A percentile compares a stretch with the other conserved stretches of the same genome.
Conservation (phyloP, 495 filamentous ascomycete species). For the Penicillium bialowiezense region DNA sequence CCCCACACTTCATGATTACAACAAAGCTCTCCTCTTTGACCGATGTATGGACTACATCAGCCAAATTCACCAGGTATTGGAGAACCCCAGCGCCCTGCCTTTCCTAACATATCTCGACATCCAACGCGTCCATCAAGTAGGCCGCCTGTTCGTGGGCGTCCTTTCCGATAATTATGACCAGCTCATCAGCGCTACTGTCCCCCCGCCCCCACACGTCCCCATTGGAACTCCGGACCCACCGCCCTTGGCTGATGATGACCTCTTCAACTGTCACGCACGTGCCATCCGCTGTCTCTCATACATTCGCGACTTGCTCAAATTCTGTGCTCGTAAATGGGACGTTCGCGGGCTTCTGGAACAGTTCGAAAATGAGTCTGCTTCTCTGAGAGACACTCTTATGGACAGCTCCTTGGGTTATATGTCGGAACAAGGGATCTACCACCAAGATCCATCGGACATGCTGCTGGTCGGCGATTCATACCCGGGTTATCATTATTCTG, state of each 20-base stretch:
- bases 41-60: constrained; percentile 67
- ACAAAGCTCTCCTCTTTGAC: constrained; percentile 75
- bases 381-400: constrained; percentile 12
- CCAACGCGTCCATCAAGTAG: constrained; percentile 37
- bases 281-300: constrained; percentile 34
- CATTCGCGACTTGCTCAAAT: constrained; percentile 31
- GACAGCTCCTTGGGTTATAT: constrained; percentile 13
- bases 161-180: constrained; percentile 34
- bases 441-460: constrained; percentile 10
- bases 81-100: constrained; percentile 29
- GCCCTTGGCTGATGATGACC: constrained; percentile 32
- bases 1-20: constrained; percentile 63
- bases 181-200: constrained; percentile 32
- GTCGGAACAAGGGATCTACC: constrained; percentile 7
- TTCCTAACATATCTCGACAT: constrained; percentile 41
- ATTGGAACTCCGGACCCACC: constrained; percentile 37
- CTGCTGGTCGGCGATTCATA: constrained; percentile 28
- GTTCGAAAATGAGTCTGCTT: constrained; percentile 29
- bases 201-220: constrained; percentile 31
- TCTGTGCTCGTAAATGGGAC: constrained; percentile 36
- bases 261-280: constrained; percentile 35
- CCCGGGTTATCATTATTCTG: constrained; percentile 1
- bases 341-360: constrained; percentile 25
- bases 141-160: constrained; percentile 29
- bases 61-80: constrained; percentile 38